Percentiles rank a stretch among this genome's conserved stretches.
These are phyloP conservation scores for Emericellopsis atlantica DNA, from an alignment of 2,329 filamentous ascomycete genomes.

Conservation along the genomic window DNA sequence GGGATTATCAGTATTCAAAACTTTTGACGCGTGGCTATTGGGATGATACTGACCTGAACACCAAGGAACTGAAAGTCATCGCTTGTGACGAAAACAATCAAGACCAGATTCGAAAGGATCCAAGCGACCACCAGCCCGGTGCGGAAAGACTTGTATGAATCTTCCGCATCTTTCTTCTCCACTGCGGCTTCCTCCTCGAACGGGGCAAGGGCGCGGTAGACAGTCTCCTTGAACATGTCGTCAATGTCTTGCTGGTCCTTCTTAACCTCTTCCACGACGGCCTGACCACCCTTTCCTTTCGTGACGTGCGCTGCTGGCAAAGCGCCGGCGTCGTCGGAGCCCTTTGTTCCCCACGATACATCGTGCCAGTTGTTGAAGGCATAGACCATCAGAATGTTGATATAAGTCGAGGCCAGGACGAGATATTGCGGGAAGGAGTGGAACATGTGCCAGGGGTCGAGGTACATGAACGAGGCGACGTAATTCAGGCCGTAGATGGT, in stretches of 20 bases:
- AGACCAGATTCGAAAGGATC: constrained; percentile 78
- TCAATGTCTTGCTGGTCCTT: constrained; percentile 91
- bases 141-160: constrained; percentile 95
- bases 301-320: constrained; percentile 75
- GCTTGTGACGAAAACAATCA: constrained; percentile 74
- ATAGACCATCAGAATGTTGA: constrained; percentile 95
- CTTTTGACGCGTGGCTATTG: background rate
- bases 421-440: constrained; percentile 84
- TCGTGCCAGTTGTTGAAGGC: constrained; percentile 98
- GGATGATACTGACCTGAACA: constrained; percentile 56
- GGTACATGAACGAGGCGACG: constrained; percentile 81
- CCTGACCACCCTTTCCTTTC: constrained; percentile 71
- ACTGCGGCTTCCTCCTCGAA: constrained; percentile 59
- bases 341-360: constrained; percentile 95
- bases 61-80: constrained; percentile 69
- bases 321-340: constrained; percentile 83
- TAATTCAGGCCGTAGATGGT: constrained; percentile 91
- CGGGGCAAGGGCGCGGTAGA: constrained; percentile 74
- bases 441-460: constrained; percentile 97
- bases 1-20: constrained; percentile 2
- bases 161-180: constrained; percentile 72
- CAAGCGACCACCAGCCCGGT: constrained; percentile 77
- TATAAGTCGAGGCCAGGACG: constrained; percentile 79
- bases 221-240: constrained; percentile 80
- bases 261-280: constrained; percentile 82